phyloP scores from a whole-genome alignment of 2,329 filamentous ascomycete species.

The Coniella vitis region DNA sequence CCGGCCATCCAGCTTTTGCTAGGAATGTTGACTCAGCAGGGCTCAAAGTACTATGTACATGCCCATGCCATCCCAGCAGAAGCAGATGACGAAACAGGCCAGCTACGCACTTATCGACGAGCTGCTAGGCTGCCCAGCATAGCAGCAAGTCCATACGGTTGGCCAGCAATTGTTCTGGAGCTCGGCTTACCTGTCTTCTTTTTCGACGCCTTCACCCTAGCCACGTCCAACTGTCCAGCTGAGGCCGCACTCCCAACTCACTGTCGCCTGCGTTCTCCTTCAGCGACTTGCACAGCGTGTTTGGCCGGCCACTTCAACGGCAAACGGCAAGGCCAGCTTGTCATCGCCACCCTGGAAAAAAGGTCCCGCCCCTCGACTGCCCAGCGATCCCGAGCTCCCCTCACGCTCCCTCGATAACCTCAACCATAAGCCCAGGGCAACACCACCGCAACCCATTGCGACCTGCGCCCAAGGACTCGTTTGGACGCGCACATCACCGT shows the following conservation, averaged over 20 bases:
- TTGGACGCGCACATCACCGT: not conserved
- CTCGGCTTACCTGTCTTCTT: not conserved
- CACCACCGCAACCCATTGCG: conserved; percentile 2
- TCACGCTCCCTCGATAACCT: conserved; percentile 6
- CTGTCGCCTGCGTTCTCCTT: not conserved
- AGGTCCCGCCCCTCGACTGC: conserved; percentile 9
- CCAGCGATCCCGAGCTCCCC: conserved; percentile 7
- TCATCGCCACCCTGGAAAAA: conserved; percentile 6
- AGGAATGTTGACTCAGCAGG: not conserved
- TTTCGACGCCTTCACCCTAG: not conserved
- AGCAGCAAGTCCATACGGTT: not conserved
- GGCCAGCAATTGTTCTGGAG: not conserved
- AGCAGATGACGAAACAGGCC: conserved; percentile 2
- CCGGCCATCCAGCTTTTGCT: no score
- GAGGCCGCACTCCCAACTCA: not conserved
- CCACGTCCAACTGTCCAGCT: not conserved
- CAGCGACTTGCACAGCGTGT: not conserved
- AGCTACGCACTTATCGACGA: not conserved
- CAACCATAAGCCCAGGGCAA: conserved; percentile 1
- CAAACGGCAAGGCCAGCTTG: conserved; percentile 13
- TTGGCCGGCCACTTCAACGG: not conserved
- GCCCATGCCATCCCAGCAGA: not conserved
- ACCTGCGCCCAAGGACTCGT: not conserved
- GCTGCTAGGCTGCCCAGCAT: not conserved
- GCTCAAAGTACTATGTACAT: not conserved